Percentiles rank a stretch among this genome's conserved stretches.
These are phyloP conservation scores for Tillandsia fasciculata DNA, from an alignment of 176 grass and related monocot genomes.

Conservation along the genomic window DNA sequence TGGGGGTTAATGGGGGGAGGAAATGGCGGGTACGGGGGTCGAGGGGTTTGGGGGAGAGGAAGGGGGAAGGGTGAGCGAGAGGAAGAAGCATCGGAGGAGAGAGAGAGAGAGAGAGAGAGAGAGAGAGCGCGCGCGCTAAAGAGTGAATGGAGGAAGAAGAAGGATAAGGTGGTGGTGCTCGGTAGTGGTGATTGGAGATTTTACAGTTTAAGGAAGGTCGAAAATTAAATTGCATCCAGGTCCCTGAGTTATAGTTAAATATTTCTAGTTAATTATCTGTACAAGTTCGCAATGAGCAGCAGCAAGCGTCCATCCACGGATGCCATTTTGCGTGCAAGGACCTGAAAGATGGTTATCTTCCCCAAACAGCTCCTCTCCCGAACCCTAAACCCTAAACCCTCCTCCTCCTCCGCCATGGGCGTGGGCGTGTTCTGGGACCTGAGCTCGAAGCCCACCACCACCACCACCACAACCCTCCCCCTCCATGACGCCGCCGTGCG, in stretches of 20 bases:
- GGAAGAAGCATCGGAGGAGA: conserved; percentile 32
- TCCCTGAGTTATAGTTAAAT: too few relatives aligned
- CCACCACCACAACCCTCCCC: conserved; percentile 17
- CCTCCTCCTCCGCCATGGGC: conserved; percentile 12
- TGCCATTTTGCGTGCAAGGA: background rate
- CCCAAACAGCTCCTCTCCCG: too few relatives aligned
- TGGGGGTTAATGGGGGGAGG: conserved; percentile 1
- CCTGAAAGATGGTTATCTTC: too few relatives aligned
- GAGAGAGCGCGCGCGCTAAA: too few relatives aligned
- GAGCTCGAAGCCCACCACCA: conserved; percentile 31
- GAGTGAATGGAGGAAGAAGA: too few relatives aligned
- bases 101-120: background rate
- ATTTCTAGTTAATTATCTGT: too few relatives aligned
- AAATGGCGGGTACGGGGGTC: background rate
- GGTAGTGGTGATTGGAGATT: too few relatives aligned
- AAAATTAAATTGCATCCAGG: too few relatives aligned
- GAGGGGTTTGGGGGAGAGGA: conserved; percentile 9
- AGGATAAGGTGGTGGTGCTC: too few relatives aligned
- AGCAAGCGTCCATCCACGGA: too few relatives aligned
- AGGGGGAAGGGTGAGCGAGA: conserved; percentile 28
- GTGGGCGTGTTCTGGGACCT: conserved; percentile 61
- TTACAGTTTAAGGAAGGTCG: too few relatives aligned
- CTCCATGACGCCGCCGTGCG: conserved; percentile 44
- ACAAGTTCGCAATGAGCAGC: background rate
- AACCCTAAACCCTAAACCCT: too few relatives aligned